phyloP scores from a whole-genome alignment of 148 eudicot genomes.

The Linanthus parryae region DNA sequence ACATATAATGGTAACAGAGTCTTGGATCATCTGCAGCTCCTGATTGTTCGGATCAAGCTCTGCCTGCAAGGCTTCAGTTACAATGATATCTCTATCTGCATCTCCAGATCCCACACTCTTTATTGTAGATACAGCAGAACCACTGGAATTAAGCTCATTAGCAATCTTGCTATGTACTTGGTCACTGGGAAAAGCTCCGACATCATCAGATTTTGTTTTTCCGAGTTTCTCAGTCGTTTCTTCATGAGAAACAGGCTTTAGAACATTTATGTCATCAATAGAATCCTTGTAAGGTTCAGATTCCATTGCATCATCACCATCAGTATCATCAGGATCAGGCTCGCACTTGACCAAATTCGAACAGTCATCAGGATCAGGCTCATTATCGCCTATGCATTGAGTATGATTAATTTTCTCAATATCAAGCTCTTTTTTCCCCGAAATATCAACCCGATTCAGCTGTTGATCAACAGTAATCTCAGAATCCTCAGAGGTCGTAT shows the following conservation, averaged over 20 bases:
- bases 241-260: constrained; percentile 31
- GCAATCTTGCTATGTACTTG: neutral
- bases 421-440: constrained; percentile 3
- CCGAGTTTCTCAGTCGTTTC: neutral
- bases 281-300: constrained; percentile 17
- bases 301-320: constrained; percentile 19
- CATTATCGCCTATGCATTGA: constrained; percentile 9
- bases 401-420: constrained; percentile 5
- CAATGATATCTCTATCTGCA: neutral
- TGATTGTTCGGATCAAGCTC: constrained; percentile 72
- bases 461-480: constrained; percentile 8
- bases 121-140: neutral
- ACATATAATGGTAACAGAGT: constrained; percentile 50
- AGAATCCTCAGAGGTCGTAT: constrained; percentile 22
- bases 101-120: neutral
- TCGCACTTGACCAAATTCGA: constrained; percentile 18
- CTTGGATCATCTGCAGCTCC: constrained; percentile 73
- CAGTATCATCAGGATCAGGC: constrained; percentile 38
- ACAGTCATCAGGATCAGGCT: constrained; percentile 8
- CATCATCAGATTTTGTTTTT: constrained; percentile 29
- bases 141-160: constrained; percentile 12
- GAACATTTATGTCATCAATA: constrained; percentile 1
- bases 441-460: constrained; percentile 17
- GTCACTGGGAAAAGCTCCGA: constrained; percentile 7
- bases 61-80: neutral